Conservation (phyloP, 352 stramenopile species). For the Poterioochromonas sp. region DNA sequence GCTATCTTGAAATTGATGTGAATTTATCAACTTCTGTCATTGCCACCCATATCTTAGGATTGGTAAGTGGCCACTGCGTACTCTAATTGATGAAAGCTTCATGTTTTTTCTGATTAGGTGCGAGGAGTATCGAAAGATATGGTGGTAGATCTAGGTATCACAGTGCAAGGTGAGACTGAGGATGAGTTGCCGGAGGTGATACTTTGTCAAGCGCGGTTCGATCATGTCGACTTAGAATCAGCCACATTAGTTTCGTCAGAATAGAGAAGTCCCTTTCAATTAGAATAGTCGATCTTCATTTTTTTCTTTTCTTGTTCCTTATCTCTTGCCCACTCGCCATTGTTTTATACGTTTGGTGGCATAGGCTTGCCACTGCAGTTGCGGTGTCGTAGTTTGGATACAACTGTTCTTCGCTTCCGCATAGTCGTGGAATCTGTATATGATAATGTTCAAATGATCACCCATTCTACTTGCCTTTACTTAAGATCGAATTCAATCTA, state of each 20-base stretch:
- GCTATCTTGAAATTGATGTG: slow-evolving; percentile 76
- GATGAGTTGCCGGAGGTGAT: slow-evolving; percentile 6
- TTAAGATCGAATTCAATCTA: too few relatives aligned
- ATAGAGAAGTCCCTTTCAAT: background rate
- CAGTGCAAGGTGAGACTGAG: slow-evolving; percentile 6
- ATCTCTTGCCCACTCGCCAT: background rate
- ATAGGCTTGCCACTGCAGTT: background rate
- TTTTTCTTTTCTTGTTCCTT: background rate
- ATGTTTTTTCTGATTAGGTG: too few relatives aligned
- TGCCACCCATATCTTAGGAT: slow-evolving; percentile 35
- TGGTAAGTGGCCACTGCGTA: slow-evolving; percentile 21
- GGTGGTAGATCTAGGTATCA: slow-evolving; percentile 1
- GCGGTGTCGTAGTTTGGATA: background rate
- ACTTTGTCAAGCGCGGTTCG: slow-evolving; percentile 3
- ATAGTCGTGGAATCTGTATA: too few relatives aligned
- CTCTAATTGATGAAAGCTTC: background rate
- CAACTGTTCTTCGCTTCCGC: background rate
- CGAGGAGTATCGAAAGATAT: background rate
- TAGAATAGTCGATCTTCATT: background rate
- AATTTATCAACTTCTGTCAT: slow-evolving; percentile 74
- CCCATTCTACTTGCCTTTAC: too few relatives aligned
- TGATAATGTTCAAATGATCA: too few relatives aligned
- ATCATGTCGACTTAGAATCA: background rate
- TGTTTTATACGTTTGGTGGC: background rate
- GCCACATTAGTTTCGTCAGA: background rate